A percentile compares a stretch with the other conserved stretches of the same genome.
Evolutionary conservation across 768 basidiomycete genomes (phyloP).

Genomic region (Nidularia pulvinata): DNA sequence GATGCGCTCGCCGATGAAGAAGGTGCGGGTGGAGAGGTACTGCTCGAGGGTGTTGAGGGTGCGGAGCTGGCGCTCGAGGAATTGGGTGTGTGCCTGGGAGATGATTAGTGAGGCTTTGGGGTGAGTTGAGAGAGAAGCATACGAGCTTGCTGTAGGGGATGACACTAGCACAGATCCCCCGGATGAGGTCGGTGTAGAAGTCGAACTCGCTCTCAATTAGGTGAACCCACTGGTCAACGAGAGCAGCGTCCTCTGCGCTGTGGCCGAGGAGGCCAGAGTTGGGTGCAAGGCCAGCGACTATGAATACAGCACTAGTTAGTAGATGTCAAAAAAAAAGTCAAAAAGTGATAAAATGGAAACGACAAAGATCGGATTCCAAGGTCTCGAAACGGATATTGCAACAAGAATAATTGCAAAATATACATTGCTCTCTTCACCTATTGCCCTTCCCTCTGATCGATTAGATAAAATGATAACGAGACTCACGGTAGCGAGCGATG

Average conservation of each 20-base stretch:
- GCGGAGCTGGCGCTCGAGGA: conserved; percentile 53
- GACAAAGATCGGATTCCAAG: conserved; percentile 28
- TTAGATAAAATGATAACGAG: conserved; percentile 23
- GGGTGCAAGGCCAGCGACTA: conserved; percentile 78
- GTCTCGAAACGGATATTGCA: conserved; percentile 64
- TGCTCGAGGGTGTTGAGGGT: conserved; percentile 69
- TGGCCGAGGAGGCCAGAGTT: conserved; percentile 79
- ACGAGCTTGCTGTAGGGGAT: conserved; percentile 87
- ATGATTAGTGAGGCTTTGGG: background rate
- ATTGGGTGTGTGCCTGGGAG: conserved; percentile 53
- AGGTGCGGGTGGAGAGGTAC: conserved; percentile 79
- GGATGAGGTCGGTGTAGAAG: conserved; percentile 28
- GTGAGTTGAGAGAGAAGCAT: conserved; percentile 15
- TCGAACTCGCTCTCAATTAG: conserved; percentile 71
- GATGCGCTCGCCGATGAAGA: conserved; percentile 93
- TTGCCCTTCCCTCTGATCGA: conserved; percentile 16
- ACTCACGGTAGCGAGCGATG: conserved; percentile 91
- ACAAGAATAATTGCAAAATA: conserved; percentile 71
- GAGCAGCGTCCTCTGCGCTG: conserved; percentile 63
- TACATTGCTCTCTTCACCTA: conserved; percentile 35
- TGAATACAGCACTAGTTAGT: conserved; percentile 9
- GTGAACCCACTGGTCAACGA: conserved; percentile 85
- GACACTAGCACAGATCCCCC: conserved; percentile 38
- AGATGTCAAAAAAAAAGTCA: background rate
- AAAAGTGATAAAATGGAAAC: conserved; percentile 5